Evolutionary conservation across 805 yeast genomes (phyloP).

Genomic region (Priceomyces castillae): DNA sequence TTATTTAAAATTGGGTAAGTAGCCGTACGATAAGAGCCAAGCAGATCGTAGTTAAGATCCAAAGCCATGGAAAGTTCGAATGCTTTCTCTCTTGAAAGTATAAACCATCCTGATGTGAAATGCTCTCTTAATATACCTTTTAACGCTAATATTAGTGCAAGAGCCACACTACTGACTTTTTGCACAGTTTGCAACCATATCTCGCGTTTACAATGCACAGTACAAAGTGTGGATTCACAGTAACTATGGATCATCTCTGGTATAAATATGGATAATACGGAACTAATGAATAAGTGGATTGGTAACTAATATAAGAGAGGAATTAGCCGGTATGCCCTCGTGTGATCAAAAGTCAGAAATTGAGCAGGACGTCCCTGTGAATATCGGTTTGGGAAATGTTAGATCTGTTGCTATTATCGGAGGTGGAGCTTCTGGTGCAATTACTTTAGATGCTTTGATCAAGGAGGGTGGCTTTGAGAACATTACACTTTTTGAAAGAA

Average conservation of each 20-base stretch:
- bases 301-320: background rate
- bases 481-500: constrained; percentile 41
- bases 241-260: background rate
- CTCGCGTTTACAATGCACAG: background rate
- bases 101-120: too few species aligned
- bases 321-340: background rate
- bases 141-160: too few species aligned
- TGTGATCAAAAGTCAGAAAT: background rate
- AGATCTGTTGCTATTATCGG: constrained; percentile 44
- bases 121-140: too few species aligned
- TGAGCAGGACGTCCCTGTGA: background rate
- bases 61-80: too few species aligned
- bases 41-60: too few species aligned
- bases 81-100: too few species aligned
- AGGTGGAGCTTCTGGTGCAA: constrained; percentile 52
- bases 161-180: background rate
- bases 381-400: constrained; percentile 6
- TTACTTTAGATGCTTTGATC: constrained; percentile 37
- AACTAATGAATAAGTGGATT: background rate
- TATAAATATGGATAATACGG: too few species aligned
- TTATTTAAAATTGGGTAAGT: background rate
- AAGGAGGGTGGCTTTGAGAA: constrained; percentile 30
- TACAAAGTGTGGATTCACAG: background rate
- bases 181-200: constrained; percentile 1
- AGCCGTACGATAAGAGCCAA: background rate